Evolutionary conservation across 257 asterid genomes (phyloP), one percentile per base, ranked within the genome.

Genomic region (Cynanchum wilfordii): DNA sequence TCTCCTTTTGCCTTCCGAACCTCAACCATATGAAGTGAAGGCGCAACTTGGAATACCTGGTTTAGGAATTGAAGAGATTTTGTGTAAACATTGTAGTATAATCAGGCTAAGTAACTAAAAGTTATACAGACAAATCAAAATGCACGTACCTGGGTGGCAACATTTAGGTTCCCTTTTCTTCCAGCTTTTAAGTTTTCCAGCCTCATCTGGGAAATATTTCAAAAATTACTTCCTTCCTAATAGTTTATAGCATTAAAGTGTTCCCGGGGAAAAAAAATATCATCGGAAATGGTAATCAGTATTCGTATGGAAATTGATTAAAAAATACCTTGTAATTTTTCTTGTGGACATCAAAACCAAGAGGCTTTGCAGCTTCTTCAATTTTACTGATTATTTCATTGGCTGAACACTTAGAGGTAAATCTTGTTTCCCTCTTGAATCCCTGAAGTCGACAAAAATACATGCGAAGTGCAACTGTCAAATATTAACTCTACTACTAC

Each of bases 351-450:
- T 87, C 98, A 75, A 90, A 92, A 77, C 98, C 98, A 51, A 92
- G 95, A 47, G 98, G 98, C 79, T 80, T 89, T 7, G 85, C 97
- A 72, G 97, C 98, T 87, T 89, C 91, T 84, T 90, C 98, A 16
- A 92, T 92, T 83, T 90, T 92, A 59, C 59, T 87, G 69, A 92
- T 78, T 74, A 92, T 92, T 86, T 92, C 98, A 75, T 83, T 86
- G 13, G 98, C 96, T 9, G 98, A 66, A 82, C 85, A 78, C 84
- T 70, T 89, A 25, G 98, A 92, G 20, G 98, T 84, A 80, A 92
- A 92, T 80, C 96, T 85, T 2, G 98, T 90, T 82, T 92, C 98
- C 84, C 85, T 86, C 82, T 90, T 92, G 86, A 87, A 87, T 64
- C 78, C 98, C 98, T 92, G 80, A 74, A 69, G 75, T 13, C 42